These are phyloP conservation scores for Penicillium sp. DNA, from an alignment of 2,329 filamentous ascomycete genomes.

Conservation along the genomic window DNA sequence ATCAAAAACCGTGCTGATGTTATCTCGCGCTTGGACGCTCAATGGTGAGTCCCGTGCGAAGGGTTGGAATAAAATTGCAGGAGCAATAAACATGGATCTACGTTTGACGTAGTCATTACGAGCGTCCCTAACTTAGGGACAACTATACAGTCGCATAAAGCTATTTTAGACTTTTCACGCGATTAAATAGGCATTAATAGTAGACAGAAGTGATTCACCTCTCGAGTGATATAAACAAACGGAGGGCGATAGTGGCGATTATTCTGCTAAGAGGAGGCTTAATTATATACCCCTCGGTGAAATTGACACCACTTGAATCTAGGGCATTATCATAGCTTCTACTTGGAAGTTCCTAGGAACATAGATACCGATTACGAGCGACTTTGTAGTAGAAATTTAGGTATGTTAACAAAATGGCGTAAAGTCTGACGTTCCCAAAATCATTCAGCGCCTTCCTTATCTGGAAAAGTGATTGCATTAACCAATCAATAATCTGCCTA, in stretches of 20 bases:
- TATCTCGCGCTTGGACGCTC: background rate
- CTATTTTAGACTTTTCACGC: slow-evolving; percentile 13
- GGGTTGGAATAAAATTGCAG: background rate
- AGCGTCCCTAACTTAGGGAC: slow-evolving; percentile 14
- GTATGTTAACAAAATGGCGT: background rate
- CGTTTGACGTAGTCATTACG: background rate
- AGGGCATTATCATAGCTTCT: background rate
- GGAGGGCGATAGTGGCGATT: background rate
- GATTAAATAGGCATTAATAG: background rate
- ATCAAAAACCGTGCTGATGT: background rate
- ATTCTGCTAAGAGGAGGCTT: background rate
- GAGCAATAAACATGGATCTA: background rate
- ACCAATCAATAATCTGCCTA: background rate
- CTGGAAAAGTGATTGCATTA: background rate
- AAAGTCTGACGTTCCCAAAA: slow-evolving; percentile 2
- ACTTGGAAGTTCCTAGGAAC: slow-evolving; percentile 1
- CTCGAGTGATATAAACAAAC: background rate
- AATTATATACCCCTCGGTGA: background rate
- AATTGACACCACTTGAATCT: background rate
- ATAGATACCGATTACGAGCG: slow-evolving; percentile 4
- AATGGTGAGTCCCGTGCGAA: background rate
- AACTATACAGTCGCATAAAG: slow-evolving; percentile 9
- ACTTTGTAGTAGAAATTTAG: background rate
- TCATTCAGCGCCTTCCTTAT: background rate
- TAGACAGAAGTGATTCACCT: background rate